Base-by-base conservation (phyloP, 345 rosid genomes). In the Adansonia digitata region DNA sequence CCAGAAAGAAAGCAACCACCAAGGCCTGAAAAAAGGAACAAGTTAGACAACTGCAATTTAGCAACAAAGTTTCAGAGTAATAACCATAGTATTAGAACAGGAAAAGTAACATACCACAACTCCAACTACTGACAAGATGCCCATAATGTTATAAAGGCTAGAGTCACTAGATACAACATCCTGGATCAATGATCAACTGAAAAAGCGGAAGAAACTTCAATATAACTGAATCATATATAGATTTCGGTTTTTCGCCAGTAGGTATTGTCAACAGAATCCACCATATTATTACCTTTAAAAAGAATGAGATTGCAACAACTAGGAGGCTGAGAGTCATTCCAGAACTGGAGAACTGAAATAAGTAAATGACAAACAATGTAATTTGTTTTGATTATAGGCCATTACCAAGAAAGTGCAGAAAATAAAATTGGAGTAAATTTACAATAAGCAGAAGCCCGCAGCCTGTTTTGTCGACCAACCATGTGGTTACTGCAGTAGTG, bases 391-490 rank as follows among this genome's bases (percentile, higher is more conserved):
- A 13, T n/a, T 3, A 5, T 43, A 35, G 43, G 27, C 5, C 35
- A 48, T 17, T 48, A 31, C 39, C 39, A 27, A 49, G 2, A n/a
- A 39, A 63, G 24, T 11, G 8, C 8, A 2, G 34, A 27, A 15
- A 75, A 55, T 10, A 31, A 57, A 75, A 66, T 43, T 48, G 70
- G 69, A 52, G 34, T 77, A 69, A 46, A 89, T 96, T 90, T 84
- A 93, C 99, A 6, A 86, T 86, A 64, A 95, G 99, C 18, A 95
- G 85, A 81, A 93, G 67, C 68, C 98, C 84, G 31, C 99, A 96
- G 29, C 99, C 99, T 51, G 97, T 60, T 80, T 77, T 90, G 84
- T 95, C 99, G 63, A 77, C 82, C 82, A 95, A 86, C 98, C 97
- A 95, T 42, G 97, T 90, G 22, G 92, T 70, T 26, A 91, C 81